A percentile compares a stretch with the other conserved stretches of the same genome.
phyloP scores from a whole-genome alignment of 148 eudicot genomes.

The Silene uniflora region DNA sequence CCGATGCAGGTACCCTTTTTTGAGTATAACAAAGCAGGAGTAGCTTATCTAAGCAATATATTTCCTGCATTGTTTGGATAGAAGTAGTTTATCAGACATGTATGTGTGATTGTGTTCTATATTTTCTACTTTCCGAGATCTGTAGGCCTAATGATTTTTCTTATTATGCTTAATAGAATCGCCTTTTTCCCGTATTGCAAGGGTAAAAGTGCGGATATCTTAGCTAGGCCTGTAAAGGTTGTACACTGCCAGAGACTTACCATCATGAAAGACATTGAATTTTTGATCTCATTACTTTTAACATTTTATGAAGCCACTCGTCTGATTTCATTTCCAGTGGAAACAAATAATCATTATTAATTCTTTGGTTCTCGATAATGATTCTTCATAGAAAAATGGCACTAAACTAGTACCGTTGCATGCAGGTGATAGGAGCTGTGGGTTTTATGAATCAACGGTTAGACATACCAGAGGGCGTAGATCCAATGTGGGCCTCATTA shows the following conservation, averaged over 20 bases:
- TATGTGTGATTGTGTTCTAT: not conserved
- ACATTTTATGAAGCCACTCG: too few relatives aligned
- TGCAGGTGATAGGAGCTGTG: conserved; percentile 89
- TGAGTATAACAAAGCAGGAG: not conserved
- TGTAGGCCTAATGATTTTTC: not conserved
- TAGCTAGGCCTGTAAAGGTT: not conserved
- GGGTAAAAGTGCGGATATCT: not conserved
- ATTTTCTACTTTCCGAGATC: too few relatives aligned
- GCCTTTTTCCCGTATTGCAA: not conserved
- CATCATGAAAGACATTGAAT: too few relatives aligned
- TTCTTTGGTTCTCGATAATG: too few relatives aligned
- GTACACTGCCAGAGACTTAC: too few relatives aligned
- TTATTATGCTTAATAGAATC: not conserved
- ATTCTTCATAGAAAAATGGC: too few relatives aligned
- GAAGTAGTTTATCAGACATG: not conserved
- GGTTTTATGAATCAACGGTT: conserved; percentile 91
- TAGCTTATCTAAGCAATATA: not conserved
- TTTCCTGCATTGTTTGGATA: not conserved
- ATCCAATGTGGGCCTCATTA: conserved; percentile 66
- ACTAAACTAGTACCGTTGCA: not conserved
- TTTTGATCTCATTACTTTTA: too few relatives aligned
- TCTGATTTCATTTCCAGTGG: too few relatives aligned
- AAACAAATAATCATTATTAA: too few relatives aligned
- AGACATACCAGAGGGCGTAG: conserved; percentile 72
- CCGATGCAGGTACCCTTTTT: conserved; percentile 73